Percentiles rank a stretch among this genome's conserved stretches.
phyloP scores from a whole-genome alignment of 352 stramenopile genomes.

The Phytophthora macrochlamydospora region DNA sequence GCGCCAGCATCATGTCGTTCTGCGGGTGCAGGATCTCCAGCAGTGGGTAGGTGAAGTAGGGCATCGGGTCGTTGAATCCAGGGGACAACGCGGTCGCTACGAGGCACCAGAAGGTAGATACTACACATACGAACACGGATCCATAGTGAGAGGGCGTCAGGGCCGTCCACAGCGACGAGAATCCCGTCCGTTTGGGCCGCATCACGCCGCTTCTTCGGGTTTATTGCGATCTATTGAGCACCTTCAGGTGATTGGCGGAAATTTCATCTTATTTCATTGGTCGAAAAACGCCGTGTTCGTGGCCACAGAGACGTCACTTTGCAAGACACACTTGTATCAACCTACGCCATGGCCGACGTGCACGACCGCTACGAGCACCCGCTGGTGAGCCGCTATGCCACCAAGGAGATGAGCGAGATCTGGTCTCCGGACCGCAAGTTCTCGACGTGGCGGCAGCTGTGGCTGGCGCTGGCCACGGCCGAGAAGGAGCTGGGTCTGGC shows the following conservation, averaged over 20 bases:
- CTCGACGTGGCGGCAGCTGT: slow-evolving; percentile 98
- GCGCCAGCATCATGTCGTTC: slow-evolving; percentile 49
- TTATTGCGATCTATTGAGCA: slow-evolving; percentile 2
- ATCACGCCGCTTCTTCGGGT: not conserved
- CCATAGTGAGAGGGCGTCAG: not conserved
- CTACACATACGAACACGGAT: not conserved
- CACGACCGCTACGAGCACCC: slow-evolving; percentile 91
- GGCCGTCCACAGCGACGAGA: not conserved
- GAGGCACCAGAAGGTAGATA: not conserved
- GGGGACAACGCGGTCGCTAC: slow-evolving; percentile 21
- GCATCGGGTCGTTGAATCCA: slow-evolving; percentile 37
- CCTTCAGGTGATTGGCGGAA: too few species aligned
- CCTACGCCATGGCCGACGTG: slow-evolving; percentile 29
- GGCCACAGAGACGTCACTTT: slow-evolving; percentile 10
- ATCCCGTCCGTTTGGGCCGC: not conserved
- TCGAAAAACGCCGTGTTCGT: slow-evolving; percentile 7
- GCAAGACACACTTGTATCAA: slow-evolving; percentile 11
- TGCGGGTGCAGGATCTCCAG: slow-evolving; percentile 68
- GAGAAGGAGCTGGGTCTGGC: slow-evolving; percentile 98
- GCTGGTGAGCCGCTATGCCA: slow-evolving; percentile 95
- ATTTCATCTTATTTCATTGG: not conserved
- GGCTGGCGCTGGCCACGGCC: slow-evolving; percentile 96
- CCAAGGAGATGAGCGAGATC: slow-evolving; percentile 99
- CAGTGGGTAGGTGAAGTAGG: slow-evolving; percentile 31
- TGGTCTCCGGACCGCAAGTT: slow-evolving; percentile 99